Evolutionary conservation across 306 rosid genomes (phyloP).

Genomic region (Sophora flavescens): DNA sequence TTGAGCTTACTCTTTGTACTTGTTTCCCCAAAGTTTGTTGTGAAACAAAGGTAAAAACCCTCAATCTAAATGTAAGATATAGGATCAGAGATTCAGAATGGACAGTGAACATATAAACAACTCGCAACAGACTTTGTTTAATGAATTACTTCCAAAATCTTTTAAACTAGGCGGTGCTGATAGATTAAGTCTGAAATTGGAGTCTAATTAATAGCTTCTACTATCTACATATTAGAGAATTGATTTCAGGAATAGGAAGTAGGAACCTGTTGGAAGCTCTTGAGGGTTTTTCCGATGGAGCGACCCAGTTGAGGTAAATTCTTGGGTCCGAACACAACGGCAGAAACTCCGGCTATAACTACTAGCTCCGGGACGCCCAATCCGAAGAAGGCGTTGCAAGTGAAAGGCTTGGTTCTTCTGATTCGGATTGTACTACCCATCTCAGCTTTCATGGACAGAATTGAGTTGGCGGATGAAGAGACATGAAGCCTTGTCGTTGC

Average conservation of each 20-base stretch:
- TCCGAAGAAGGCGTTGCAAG: slow-evolving; percentile 82
- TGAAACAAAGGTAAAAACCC: neutral
- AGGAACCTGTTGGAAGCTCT: slow-evolving; percentile 92
- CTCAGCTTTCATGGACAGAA: slow-evolving; percentile 45
- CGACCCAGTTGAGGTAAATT: slow-evolving; percentile 83
- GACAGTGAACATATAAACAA: neutral
- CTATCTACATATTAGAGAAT: too few species aligned
- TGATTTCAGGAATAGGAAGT: too few species aligned
- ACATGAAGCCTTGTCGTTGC: too few species aligned
- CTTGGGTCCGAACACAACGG: slow-evolving; percentile 88
- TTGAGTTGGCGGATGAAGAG: slow-evolving; percentile 46
- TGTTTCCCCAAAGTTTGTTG: neutral
- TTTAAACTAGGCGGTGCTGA: too few species aligned
- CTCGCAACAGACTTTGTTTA: too few species aligned
- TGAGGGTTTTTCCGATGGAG: slow-evolving; percentile 81
- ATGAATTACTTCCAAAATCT: too few species aligned
- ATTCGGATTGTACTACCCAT: slow-evolving; percentile 34
- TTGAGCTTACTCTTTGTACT: neutral
- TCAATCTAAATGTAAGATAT: neutral
- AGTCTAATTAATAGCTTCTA: too few species aligned
- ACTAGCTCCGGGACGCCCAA: slow-evolving; percentile 86
- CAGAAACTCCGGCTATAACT: slow-evolving; percentile 88
- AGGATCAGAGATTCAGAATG: neutral
- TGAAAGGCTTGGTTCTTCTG: slow-evolving; percentile 56
- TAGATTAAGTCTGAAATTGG: too few species aligned